Evolutionary conservation across 805 yeast genomes (phyloP).

Genomic region (Sugiyamaella mastotermitis): DNA sequence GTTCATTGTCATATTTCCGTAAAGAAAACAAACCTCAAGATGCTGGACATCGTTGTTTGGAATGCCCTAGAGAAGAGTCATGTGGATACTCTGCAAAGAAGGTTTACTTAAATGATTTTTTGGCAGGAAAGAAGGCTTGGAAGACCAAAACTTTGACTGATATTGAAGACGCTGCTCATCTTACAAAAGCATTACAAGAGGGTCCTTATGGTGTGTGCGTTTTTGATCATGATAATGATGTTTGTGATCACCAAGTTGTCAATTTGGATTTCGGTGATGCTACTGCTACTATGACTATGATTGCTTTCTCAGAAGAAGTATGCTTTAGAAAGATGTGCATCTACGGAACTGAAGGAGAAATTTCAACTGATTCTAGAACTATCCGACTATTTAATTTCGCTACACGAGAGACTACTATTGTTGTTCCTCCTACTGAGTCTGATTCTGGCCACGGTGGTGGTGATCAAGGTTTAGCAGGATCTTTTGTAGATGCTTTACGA

Average conservation of each 20-base stretch:
- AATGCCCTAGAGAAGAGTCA: slow-evolving; percentile 17
- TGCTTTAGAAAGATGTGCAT: slow-evolving; percentile 20
- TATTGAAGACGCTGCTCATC: slow-evolving; percentile 18
- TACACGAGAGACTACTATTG: slow-evolving; percentile 11
- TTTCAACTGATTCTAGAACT: slow-evolving; percentile 19
- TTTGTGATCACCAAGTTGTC: slow-evolving; percentile 24
- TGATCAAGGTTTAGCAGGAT: slow-evolving; percentile 22
- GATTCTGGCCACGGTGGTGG: slow-evolving; percentile 27
- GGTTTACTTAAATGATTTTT: slow-evolving; percentile 17
- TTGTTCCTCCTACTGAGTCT: slow-evolving; percentile 13
- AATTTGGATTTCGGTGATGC: slow-evolving; percentile 20
- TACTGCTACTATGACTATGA: slow-evolving; percentile 26
- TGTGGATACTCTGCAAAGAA: slow-evolving; percentile 23
- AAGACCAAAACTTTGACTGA: slow-evolving; percentile 19
- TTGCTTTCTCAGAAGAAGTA: slow-evolving; percentile 21
- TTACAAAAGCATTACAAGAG: slow-evolving; percentile 16
- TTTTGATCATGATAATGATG: slow-evolving; percentile 23
- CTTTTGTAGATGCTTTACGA: slow-evolving; percentile 20
- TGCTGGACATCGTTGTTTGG: slow-evolving; percentile 18
- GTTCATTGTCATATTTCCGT: slow-evolving; percentile 19
- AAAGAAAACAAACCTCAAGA: slow-evolving; percentile 20
- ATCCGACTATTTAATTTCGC: slow-evolving; percentile 21
- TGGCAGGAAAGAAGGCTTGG: slow-evolving; percentile 13
- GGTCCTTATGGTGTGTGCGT: slow-evolving; percentile 25
- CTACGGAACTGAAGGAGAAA: slow-evolving; percentile 24